Evolutionary conservation across 1,284 basidiomycete genomes (phyloP).

Genomic region (Naganishia albida): DNA sequence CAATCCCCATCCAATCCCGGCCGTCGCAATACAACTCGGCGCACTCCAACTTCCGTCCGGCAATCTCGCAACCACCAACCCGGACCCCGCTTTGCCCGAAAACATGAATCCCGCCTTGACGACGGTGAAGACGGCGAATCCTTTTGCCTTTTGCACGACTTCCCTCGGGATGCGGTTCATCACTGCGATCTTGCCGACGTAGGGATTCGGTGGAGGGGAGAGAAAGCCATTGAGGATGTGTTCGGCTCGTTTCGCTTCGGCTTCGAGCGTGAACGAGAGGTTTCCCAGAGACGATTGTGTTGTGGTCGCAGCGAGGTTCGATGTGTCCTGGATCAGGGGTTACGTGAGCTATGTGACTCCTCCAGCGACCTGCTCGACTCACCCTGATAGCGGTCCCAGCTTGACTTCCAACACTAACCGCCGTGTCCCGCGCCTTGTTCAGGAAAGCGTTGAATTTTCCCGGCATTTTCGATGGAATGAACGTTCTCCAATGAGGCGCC

Average conservation of each 20-base stretch:
- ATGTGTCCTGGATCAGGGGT: constrained; percentile 1
- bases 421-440: constrained; percentile 40
- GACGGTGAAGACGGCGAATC: constrained; percentile 93
- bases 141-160: constrained; percentile 85
- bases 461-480: neutral
- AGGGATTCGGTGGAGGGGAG: constrained; percentile 22
- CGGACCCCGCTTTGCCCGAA: constrained; percentile 92
- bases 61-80: constrained; percentile 89
- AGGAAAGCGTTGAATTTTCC: constrained; percentile 35
- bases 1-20: constrained; percentile 87
- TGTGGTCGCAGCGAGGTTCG: constrained; percentile 7
- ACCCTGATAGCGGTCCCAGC: constrained; percentile 43
- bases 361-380: constrained; percentile 6
- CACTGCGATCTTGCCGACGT: constrained; percentile 50
- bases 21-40: constrained; percentile 96
- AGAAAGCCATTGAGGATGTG: constrained; percentile 11
- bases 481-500: neutral
- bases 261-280: constrained; percentile 18
- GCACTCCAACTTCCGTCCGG: constrained; percentile 97
- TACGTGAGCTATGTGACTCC: neutral
- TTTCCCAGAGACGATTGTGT: constrained; percentile 9
- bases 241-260: constrained; percentile 24
- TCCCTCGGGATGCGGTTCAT: constrained; percentile 88
- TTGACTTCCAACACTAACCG: constrained; percentile 37
- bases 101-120: constrained; percentile 87